Percentiles rank a stretch among this genome's conserved stretches.
Evolutionary conservation across 192 early-diverging fungal genomes (phyloP).

Genomic region (Helicostylum pulchrum): DNA sequence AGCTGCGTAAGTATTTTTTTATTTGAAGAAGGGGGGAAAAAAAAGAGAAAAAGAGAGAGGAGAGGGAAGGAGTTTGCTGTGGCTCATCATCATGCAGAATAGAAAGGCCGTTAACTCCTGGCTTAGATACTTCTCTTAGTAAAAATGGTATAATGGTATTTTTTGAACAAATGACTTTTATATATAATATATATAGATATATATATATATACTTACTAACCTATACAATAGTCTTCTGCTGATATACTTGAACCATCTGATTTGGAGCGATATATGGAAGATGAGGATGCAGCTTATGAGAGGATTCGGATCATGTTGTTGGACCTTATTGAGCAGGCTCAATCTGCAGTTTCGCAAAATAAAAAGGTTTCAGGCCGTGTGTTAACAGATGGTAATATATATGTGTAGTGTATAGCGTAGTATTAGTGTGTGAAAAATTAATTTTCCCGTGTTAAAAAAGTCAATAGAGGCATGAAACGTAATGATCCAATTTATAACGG

Average conservation of each 20-base stretch:
- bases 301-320: conserved; percentile 15
- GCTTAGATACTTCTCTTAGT: conserved; percentile 1
- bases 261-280: conserved; percentile 8
- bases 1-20: conserved; percentile 6
- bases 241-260: conserved; percentile 9
- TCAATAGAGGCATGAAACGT: not conserved
- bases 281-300: conserved; percentile 24
- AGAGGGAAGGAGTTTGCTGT: not conserved
- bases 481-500: not conserved
- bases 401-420: not conserved
- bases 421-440: not conserved
- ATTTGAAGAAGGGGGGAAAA: no score
- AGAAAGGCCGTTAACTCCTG: not conserved
- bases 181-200: not conserved
- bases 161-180: not conserved
- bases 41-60: not conserved
- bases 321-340: conserved; percentile 23
- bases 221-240: not conserved
- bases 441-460: not conserved
- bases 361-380: conserved; percentile 10
- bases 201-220: not conserved
- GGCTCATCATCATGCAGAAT: conserved; percentile 5
- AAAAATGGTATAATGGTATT: conserved; percentile 18
- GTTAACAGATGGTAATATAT: not conserved
- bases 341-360: conserved; percentile 18